These are phyloP conservation scores for Mucor mucedo DNA, from an alignment of 371 early-diverging fungal species.

Conservation along the genomic window DNA sequence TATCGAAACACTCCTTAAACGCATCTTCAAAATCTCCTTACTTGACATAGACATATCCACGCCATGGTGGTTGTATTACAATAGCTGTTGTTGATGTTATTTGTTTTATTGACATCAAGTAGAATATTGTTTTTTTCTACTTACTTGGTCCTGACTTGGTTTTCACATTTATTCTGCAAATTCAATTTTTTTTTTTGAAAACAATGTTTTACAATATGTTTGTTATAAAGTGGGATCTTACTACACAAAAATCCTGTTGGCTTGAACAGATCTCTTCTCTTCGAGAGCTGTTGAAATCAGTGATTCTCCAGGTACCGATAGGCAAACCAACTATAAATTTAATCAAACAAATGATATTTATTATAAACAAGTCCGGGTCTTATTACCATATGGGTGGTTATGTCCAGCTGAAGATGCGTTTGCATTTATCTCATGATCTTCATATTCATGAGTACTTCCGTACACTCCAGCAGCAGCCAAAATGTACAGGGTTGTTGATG, in stretches of 20 bases:
- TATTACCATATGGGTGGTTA: constrained; percentile 11
- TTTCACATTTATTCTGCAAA: no score
- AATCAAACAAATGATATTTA: background rate
- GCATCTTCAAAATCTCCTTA: constrained; percentile 2
- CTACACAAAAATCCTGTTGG: constrained; percentile 19
- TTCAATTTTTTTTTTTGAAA: no score
- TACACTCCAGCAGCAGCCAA: background rate
- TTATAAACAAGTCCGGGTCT: no score
- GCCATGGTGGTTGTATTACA: constrained; percentile 21
- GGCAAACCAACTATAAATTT: constrained; percentile 23
- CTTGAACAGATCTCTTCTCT: constrained; percentile 6
- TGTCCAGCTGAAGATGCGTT: background rate
- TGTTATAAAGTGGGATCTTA: background rate
- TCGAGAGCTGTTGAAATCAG: constrained; percentile 10
- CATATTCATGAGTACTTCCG: background rate
- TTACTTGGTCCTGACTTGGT: background rate
- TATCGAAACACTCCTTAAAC: background rate
- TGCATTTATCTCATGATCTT: background rate
- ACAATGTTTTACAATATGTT: background rate
- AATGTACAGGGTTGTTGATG: no score
- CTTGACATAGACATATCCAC: constrained; percentile 24
- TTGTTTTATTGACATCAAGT: background rate
- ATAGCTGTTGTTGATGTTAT: constrained; percentile 6
- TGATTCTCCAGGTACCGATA: constrained; percentile 23
- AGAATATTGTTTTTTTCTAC: background rate